Conservation (phyloP, 116 monocot genomes). For the Iris pallida region DNA sequence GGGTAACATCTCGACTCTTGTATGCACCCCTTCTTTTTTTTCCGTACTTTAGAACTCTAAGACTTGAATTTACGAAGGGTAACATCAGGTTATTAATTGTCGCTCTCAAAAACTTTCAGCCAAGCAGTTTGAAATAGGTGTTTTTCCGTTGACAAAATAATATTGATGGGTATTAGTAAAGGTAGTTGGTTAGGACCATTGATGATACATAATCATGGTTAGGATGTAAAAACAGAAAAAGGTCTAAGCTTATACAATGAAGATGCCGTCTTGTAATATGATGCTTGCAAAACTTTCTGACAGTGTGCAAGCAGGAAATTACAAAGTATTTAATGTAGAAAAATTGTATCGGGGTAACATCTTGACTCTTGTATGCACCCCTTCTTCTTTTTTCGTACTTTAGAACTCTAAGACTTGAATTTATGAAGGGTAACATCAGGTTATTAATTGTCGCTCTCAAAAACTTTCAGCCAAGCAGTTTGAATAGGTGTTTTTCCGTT, state of each 20-base stretch:
- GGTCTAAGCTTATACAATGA: not conserved
- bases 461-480: not conserved
- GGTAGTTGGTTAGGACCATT: too few relatives aligned
- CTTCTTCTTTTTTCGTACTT: constrained; percentile 72
- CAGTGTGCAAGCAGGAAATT: constrained; percentile 71
- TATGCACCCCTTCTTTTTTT: too few relatives aligned
- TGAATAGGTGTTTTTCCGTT: not conserved
- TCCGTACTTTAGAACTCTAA: constrained; percentile 15
- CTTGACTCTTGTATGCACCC: constrained; percentile 38
- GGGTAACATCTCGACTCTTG: too few relatives aligned
- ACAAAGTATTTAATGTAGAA: constrained; percentile 44
- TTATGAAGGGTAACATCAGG: too few relatives aligned
- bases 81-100: too few relatives aligned
- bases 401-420: too few relatives aligned
- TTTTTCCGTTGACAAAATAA: not conserved
- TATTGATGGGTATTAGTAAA: too few relatives aligned
- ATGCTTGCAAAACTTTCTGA: constrained; percentile 58
- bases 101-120: not conserved
- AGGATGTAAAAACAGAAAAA: too few relatives aligned
- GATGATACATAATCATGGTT: too few relatives aligned
- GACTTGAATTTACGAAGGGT: too few relatives aligned
- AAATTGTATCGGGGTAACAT: constrained; percentile 59
- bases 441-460: too few relatives aligned
- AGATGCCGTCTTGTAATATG: constrained; percentile 36
- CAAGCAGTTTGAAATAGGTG: not conserved